Evolutionary conservation across 1,139 yeast species (phyloP).

Genomic region (Hansenula lynferdii): DNA sequence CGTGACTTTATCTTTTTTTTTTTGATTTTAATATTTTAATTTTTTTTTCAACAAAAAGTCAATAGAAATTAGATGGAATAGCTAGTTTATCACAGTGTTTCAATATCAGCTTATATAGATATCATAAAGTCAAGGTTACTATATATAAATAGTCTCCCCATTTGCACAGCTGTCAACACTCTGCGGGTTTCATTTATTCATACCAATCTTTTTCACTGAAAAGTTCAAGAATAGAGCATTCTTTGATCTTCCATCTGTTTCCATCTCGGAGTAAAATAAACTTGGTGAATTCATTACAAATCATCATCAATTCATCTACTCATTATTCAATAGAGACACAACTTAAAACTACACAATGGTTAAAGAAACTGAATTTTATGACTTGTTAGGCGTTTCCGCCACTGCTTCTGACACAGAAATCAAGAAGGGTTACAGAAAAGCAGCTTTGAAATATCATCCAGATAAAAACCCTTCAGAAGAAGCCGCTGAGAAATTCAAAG

Average conservation of each 20-base stretch:
- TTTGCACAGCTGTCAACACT: too few species aligned
- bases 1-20: constrained; percentile 1
- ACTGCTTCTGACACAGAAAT: constrained; percentile 78
- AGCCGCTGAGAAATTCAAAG: constrained; percentile 96
- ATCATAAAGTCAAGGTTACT: too few species aligned
- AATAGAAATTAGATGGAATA: neutral
- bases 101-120: too few species aligned
- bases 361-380: constrained; percentile 86
- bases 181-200: too few species aligned
- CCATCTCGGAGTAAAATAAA: too few species aligned
- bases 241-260: too few species aligned
- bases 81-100: too few species aligned
- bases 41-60: neutral
- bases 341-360: constrained; percentile 57
- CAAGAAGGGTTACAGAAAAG: constrained; percentile 91
- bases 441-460: constrained; percentile 93
- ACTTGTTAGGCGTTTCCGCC: constrained; percentile 74
- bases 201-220: too few species aligned
- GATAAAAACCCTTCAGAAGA: constrained; percentile 88
- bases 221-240: too few species aligned
- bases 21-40: neutral
- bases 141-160: too few species aligned
- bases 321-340: neutral
- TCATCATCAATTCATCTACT: neutral
- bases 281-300: neutral